Evolutionary conservation across 768 basidiomycete species (phyloP).

Genomic region (Russula abietina): DNA sequence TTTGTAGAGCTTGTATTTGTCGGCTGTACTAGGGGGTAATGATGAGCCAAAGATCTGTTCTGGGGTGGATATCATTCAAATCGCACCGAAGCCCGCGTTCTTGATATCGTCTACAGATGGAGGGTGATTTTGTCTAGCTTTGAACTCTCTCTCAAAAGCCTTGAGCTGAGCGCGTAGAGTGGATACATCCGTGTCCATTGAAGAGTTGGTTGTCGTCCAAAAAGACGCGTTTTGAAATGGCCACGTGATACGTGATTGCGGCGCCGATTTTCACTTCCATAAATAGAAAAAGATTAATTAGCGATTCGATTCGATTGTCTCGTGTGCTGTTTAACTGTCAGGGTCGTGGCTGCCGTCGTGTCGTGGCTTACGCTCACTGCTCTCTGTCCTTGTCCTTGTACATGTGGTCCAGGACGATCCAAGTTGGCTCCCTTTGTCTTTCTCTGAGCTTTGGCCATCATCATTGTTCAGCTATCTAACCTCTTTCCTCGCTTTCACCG

Average conservation of each 20-base stretch:
- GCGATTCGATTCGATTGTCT: too few species aligned
- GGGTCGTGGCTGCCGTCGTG: not conserved
- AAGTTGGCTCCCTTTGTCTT: not conserved
- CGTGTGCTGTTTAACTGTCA: too few species aligned
- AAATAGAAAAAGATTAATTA: not conserved
- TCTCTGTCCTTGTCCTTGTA: not conserved
- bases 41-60: constrained; percentile 19
- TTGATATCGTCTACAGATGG: constrained; percentile 70
- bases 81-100: constrained; percentile 56
- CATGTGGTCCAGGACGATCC: not conserved
- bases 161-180: constrained; percentile 66
- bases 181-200: constrained; percentile 34
- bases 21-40: constrained; percentile 40
- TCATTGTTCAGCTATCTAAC: not conserved
- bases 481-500: not conserved
- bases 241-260: constrained; percentile 13
- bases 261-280: not conserved
- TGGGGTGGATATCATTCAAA: not conserved
- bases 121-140: constrained; percentile 45
- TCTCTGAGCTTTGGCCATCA: not conserved
- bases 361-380: not conserved
- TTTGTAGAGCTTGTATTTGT: constrained; percentile 81
- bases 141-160: constrained; percentile 69
- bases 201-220: not conserved
- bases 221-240: constrained; percentile 12